Percentiles rank a stretch among this genome's conserved stretches.
Conservation (phyloP, 768 basidiomycete species). For the Termitomyces bulborhizus region DNA sequence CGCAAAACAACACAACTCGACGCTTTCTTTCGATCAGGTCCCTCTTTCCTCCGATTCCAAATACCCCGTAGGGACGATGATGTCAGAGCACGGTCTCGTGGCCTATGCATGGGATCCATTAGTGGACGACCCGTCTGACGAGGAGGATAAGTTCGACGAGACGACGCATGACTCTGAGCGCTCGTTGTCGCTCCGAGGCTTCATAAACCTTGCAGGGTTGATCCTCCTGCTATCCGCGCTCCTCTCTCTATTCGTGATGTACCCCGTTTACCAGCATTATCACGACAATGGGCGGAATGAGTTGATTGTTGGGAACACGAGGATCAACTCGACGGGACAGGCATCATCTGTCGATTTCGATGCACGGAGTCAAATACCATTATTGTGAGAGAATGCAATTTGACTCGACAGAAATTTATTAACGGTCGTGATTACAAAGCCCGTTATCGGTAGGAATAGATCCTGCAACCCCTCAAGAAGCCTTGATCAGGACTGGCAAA, state of each 20-base stretch:
- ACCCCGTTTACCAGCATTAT: conserved; percentile 55
- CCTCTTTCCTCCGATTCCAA: conserved; percentile 60
- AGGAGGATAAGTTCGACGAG: conserved; percentile 49
- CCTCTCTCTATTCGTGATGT: conserved; percentile 68
- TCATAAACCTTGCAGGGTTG: conserved; percentile 62
- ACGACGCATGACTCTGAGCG: conserved; percentile 17
- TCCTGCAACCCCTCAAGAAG: conserved; percentile 13
- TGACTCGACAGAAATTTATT: background rate
- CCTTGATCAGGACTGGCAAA: conserved; percentile 25
- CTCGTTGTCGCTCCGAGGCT: conserved; percentile 21
- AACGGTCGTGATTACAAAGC: background rate
- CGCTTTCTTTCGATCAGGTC: conserved; percentile 31
- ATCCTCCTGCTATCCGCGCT: conserved; percentile 50
- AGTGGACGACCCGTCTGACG: conserved; percentile 30
- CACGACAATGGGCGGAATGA: conserved; percentile 25
- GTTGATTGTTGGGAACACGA: conserved; percentile 50
- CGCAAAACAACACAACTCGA: conserved; percentile 22
- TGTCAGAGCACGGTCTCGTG: conserved; percentile 32
- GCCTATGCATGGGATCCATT: conserved; percentile 63
- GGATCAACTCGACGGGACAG: conserved; percentile 64
- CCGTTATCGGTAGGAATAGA: conserved; percentile 3
- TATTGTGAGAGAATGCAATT: conserved; percentile 2
- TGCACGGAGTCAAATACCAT: conserved; percentile 29
- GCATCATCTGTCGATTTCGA: conserved; percentile 31
- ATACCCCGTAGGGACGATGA: conserved; percentile 41